These are phyloP conservation scores for Zygoascus hellenicus DNA, from an alignment of 1,139 yeast species.

Conservation along the genomic window DNA sequence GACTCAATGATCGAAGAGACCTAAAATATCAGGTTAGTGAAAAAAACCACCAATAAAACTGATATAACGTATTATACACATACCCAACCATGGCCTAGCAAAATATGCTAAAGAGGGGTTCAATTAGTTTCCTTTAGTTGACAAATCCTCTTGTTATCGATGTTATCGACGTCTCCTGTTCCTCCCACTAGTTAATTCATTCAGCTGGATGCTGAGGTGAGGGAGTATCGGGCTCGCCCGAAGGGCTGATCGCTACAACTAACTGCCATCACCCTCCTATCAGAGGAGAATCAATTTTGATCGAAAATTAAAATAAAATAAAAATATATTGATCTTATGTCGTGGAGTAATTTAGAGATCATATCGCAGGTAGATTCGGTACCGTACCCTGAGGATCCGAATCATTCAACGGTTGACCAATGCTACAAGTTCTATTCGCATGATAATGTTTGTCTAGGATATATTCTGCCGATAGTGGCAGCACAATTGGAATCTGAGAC, in stretches of 20 bases:
- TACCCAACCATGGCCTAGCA: conserved; percentile 9
- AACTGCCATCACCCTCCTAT: neutral
- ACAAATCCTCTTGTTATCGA: neutral
- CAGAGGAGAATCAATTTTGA: neutral
- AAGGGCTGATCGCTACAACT: too few species aligned
- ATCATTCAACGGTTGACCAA: conserved; percentile 31
- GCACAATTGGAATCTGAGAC: conserved; percentile 33
- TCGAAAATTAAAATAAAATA: neutral
- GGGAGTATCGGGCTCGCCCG: neutral
- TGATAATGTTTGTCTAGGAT: conserved; percentile 51
- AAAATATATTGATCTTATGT: neutral
- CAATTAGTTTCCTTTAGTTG: too few species aligned
- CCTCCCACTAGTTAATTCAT: neutral
- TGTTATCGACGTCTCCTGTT: neutral
- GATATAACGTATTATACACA: neutral
- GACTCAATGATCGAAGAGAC: conserved; percentile 17
- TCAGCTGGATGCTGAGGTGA: neutral
- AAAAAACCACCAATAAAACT: neutral
- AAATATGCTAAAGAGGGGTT: too few species aligned
- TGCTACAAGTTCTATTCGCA: conserved; percentile 44
- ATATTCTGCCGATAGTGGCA: conserved; percentile 45
- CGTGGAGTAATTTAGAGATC: conserved; percentile 25
- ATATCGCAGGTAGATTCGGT: conserved; percentile 48
- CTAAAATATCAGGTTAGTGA: neutral
- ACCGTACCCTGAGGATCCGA: conserved; percentile 34